Conservation (phyloP, 495 filamentous ascomycete species). For the Hapsidospora chrysogenum region DNA sequence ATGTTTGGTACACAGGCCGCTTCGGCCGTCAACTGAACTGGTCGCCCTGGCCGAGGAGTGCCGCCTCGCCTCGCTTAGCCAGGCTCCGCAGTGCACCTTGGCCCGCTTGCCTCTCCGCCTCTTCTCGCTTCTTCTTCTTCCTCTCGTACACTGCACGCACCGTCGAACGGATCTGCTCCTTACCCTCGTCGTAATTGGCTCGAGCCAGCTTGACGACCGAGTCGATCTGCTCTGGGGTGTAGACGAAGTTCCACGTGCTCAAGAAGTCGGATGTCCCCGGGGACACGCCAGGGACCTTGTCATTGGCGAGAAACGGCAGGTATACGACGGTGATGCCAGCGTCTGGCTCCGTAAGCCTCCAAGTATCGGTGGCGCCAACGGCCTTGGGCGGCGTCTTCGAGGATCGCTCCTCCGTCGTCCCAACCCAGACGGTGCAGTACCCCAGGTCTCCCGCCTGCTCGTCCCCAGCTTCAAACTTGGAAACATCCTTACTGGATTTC, state of each 20-base stretch:
- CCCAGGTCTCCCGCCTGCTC: conserved; percentile 43
- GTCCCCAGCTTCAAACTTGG: conserved; percentile 14
- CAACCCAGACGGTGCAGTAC: conserved; percentile 94
- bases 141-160: conserved; percentile 89
- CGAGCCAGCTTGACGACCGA: conserved; percentile 62
- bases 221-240: conserved; percentile 74
- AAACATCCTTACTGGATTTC: conserved; percentile 7
- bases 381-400: conserved; percentile 43
- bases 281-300: conserved; percentile 59
- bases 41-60: conserved; percentile 27
- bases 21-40: conserved; percentile 32
- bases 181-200: conserved; percentile 73
- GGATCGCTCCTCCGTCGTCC: conserved; percentile 52
- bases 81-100: conserved; percentile 27
- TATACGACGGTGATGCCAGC: conserved; percentile 85
- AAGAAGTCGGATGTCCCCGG: conserved; percentile 69
- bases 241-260: conserved; percentile 95
- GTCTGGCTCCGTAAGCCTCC: conserved; percentile 55
- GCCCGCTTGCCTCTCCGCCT: conserved; percentile 32
- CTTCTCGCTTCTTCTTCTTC: conserved; percentile 54
- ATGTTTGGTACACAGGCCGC: no score
- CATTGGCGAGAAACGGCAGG: conserved; percentile 75
- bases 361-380: conserved; percentile 36
- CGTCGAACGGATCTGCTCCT: conserved; percentile 53
- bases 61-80: conserved; percentile 22